These are phyloP conservation scores for Lepidium africanum DNA, from an alignment of 345 rosid species.

Conservation along the genomic window DNA sequence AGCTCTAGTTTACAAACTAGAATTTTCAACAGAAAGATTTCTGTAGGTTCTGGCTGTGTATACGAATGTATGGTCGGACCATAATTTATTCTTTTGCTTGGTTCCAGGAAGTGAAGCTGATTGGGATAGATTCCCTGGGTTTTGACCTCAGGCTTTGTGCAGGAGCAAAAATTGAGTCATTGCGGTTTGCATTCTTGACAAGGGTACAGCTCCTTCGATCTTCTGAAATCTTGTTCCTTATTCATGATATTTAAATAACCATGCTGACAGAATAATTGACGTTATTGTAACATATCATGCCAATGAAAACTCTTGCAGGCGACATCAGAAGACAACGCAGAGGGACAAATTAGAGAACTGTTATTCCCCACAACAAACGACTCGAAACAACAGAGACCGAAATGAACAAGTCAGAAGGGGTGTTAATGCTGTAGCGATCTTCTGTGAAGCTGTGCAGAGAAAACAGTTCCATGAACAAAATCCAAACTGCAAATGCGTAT, in stretches of 20 bases:
- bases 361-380: conserved; percentile 46
- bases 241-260: background rate
- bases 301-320: conserved; percentile 46
- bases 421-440: background rate
- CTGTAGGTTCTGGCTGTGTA: background rate
- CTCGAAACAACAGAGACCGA: conserved; percentile 23
- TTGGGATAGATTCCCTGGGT: conserved; percentile 69
- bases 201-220: conserved; percentile 39
- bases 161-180: conserved; percentile 71
- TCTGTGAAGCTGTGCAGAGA: background rate
- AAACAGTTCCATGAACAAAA: conserved; percentile 15
- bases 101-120: conserved; percentile 61
- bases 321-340: conserved; percentile 68
- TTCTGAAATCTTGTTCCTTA: background rate
- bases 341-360: conserved; percentile 62
- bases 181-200: conserved; percentile 62
- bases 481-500: background rate
- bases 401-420: conserved; percentile 44
- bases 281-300: background rate
- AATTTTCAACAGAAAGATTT: background rate
- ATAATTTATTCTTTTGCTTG: background rate
- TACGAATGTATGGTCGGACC: background rate
- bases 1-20: background rate
- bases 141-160: conserved; percentile 79
- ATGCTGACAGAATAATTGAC: background rate